A percentile compares a stretch with the other conserved stretches of the same genome.
These are phyloP conservation scores for Agarophyton chilense DNA, from an alignment of 23 red algal species.

Conservation along the genomic window DNA sequence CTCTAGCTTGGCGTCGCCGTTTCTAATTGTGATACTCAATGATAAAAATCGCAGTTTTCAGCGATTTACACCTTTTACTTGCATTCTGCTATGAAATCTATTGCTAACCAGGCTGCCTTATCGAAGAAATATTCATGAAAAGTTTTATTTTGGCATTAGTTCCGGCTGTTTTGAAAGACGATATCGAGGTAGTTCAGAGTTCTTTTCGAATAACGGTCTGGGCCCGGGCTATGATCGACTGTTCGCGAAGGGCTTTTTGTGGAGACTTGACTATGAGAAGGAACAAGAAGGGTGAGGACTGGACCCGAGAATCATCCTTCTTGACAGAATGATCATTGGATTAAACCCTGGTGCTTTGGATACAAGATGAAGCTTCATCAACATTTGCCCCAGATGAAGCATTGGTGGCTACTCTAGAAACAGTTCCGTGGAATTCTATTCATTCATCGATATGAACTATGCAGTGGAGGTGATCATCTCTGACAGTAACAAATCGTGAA, in stretches of 20 bases:
- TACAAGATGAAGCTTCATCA: neutral
- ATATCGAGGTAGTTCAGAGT: slow-evolving; percentile 81
- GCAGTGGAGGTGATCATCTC: slow-evolving; percentile 27
- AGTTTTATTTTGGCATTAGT: slow-evolving; percentile 84
- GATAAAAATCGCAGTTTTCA: slow-evolving; percentile 50
- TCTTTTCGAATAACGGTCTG: slow-evolving; percentile 89
- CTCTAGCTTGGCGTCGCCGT: slow-evolving; percentile 38
- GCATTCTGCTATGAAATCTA: slow-evolving; percentile 87
- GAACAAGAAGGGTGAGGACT: slow-evolving; percentile 25
- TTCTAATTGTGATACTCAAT: slow-evolving; percentile 49
- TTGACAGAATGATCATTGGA: neutral
- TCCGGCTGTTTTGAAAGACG: slow-evolving; percentile 96
- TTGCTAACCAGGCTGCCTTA: slow-evolving; percentile 87
- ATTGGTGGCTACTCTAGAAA: slow-evolving; percentile 40
- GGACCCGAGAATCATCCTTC: neutral
- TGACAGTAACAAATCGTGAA: neutral
- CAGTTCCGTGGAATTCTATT: slow-evolving; percentile 29
- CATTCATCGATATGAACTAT: slow-evolving; percentile 43
- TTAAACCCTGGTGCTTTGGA: neutral
- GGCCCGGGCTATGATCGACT: slow-evolving; percentile 72
- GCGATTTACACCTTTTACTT: slow-evolving; percentile 86
- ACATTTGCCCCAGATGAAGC: slow-evolving; percentile 14
- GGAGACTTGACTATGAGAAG: slow-evolving; percentile 58
- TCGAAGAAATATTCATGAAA: slow-evolving; percentile 93
- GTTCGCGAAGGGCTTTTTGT: slow-evolving; percentile 73